phyloP scores from a whole-genome alignment of 2,329 filamentous ascomycete genomes.

The Colletotrichum lentis region DNA sequence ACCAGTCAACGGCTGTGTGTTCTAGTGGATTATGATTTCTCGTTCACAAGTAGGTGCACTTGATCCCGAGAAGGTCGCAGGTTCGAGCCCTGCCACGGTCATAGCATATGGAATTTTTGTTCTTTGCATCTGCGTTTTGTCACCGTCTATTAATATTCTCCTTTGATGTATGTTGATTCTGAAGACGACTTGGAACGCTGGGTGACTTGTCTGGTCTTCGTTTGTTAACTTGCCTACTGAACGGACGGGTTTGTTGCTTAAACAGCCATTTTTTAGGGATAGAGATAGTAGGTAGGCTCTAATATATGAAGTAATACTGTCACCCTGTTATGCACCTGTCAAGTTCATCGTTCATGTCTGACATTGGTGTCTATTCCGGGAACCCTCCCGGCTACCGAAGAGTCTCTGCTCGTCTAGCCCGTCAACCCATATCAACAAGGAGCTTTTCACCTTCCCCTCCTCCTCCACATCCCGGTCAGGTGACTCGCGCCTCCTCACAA shows the following conservation, averaged over 20 bases:
- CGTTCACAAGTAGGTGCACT: slow-evolving; percentile 31
- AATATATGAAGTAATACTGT: not conserved
- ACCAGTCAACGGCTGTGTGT: slow-evolving; percentile 24
- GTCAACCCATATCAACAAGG: too few relatives aligned
- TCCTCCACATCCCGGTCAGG: not conserved
- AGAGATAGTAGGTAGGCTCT: not conserved
- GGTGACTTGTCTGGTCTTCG: not conserved
- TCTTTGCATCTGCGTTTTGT: not conserved
- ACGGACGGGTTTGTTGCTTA: too few relatives aligned
- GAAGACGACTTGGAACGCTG: not conserved
- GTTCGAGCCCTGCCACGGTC: slow-evolving; percentile 33
- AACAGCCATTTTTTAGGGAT: not conserved
- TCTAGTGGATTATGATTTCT: slow-evolving; percentile 34
- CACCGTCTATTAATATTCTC: not conserved
- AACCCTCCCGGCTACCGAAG: not conserved
- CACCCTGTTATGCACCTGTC: not conserved
- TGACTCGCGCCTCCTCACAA: not conserved
- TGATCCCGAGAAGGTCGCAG: slow-evolving; percentile 33
- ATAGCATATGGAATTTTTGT: not conserved
- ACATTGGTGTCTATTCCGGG: not conserved
- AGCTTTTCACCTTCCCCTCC: too few relatives aligned
- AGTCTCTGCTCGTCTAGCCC: too few relatives aligned
- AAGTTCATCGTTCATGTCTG: not conserved
- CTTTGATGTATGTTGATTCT: not conserved
- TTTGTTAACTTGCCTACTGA: not conserved